Evolutionary conservation across 23 red algal genomes (phyloP), one percentile per base, ranked within the genome.

Genomic region (Gracilaria gracilis): DNA sequence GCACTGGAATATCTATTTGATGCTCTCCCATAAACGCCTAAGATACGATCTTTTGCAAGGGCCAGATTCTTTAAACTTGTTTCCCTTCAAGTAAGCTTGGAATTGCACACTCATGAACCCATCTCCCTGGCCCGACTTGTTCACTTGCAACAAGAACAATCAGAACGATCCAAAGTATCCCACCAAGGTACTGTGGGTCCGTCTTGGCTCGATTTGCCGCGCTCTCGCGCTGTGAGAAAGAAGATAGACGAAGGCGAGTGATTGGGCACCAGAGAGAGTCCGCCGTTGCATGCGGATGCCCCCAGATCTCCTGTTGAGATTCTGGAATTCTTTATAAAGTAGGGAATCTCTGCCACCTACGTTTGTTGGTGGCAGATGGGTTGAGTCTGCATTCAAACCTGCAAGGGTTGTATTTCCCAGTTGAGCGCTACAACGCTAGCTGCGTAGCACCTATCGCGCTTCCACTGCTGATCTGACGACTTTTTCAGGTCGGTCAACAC

Each of bases 51-150:
- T 81, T 37, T 65, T 17, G 55, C 89, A 93, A 15, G 28, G 37
- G 9, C 46, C 81, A 17, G 64, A 40, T 28, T 79, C 11, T 31
- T 32, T 31, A 42, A 27, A 49, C 7, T 32, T 31, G 36, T 61
- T 67, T 25, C 88, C 88, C 29, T 78, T 31, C 53, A 98, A 66
- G 31, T 58, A 86, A n/a, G 65, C 82, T 42, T 93, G 89, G 76
- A 98, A 98, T 51, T 65, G 80, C 9, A 24, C 27, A 25, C 38
- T 87, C 93, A 98, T 95, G 40, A 95, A 95, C 6, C 49, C 87
- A 85, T 95, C 93, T 49, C 96, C 96, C 8, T 51, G 31, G 24
- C 96, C 96, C 5, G 83, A 89, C 23, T 67, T 71, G 53, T 76
- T 67, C 8, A 95, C 73, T 17, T 94, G 31, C 70, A 75, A 47